A percentile compares a stretch with the other conserved stretches of the same genome.
phyloP scores from a whole-genome alignment of 306 rosid genomes.

The Quercus dentata region DNA sequence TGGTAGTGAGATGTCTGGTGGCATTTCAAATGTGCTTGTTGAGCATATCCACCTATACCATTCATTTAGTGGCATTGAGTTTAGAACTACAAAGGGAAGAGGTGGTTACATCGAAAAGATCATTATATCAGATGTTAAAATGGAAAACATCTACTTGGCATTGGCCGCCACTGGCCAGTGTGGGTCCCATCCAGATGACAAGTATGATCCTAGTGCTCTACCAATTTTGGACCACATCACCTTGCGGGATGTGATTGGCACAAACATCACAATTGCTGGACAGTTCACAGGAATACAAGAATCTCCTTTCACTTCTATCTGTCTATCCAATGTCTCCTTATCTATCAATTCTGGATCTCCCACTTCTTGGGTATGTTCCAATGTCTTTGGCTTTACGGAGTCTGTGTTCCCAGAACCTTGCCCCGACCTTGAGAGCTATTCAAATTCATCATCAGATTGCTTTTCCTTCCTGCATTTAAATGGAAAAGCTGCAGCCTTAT shows the following conservation, averaged over 20 bases:
- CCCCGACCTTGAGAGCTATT: conserved; percentile 43
- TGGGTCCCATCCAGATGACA: conserved; percentile 85
- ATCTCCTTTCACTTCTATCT: conserved; percentile 80
- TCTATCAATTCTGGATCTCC: conserved; percentile 49
- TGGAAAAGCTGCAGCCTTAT: conserved; percentile 48
- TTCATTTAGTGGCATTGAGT: conserved; percentile 63
- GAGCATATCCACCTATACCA: conserved; percentile 66
- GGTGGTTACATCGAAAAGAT: conserved; percentile 78
- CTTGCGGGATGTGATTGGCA: conserved; percentile 58
- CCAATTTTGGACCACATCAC: conserved; percentile 64
- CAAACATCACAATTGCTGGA: conserved; percentile 77
- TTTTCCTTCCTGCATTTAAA: conserved; percentile 37
- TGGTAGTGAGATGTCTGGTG: conserved; percentile 98
- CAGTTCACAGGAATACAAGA: conserved; percentile 67
- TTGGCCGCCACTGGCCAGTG: conserved; percentile 69
- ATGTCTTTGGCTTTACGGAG: conserved; percentile 69
- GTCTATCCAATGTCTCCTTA: conserved; percentile 71
- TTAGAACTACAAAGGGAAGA: conserved; percentile 79
- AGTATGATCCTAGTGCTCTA: conserved; percentile 79
- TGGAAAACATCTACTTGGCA: conserved; percentile 50
- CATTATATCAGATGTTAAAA: conserved; percentile 51
- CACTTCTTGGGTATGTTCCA: conserved; percentile 69
- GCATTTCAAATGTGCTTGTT: conserved; percentile 71
- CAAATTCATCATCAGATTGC: conserved; percentile 55
- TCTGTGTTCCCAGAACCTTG: conserved; percentile 83